phyloP scores from a whole-genome alignment of 768 basidiomycete genomes.

The Mycena albidolilacea region DNA sequence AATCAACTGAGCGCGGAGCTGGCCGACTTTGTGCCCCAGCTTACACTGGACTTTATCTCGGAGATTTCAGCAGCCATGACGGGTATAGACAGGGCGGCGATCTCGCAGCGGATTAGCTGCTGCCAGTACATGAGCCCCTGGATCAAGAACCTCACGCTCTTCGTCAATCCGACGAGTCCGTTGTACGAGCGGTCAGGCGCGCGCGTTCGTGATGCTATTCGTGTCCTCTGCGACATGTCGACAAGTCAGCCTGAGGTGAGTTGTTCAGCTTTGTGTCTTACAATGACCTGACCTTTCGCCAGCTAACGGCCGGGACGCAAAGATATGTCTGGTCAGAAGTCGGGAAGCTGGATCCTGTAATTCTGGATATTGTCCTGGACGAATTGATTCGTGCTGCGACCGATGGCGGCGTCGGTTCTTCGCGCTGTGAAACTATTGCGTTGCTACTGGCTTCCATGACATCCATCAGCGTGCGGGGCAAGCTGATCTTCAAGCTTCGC shows the following conservation, averaged over 20 bases:
- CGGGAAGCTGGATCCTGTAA: slow-evolving; percentile 73
- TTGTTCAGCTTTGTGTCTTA: background rate
- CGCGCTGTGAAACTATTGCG: slow-evolving; percentile 81
- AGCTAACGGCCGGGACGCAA: slow-evolving; percentile 80
- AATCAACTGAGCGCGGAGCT: slow-evolving; percentile 78
- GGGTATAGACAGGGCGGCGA: slow-evolving; percentile 57
- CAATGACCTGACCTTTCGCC: slow-evolving; percentile 9
- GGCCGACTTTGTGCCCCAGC: slow-evolving; percentile 80
- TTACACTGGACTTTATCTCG: slow-evolving; percentile 91
- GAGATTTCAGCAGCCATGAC: slow-evolving; percentile 82
- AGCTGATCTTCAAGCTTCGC: slow-evolving; percentile 83
- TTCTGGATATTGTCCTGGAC: slow-evolving; percentile 82
- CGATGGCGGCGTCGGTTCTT: slow-evolving; percentile 86
- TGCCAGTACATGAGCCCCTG: slow-evolving; percentile 90
- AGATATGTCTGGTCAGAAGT: slow-evolving; percentile 85
- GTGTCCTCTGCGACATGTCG: slow-evolving; percentile 84
- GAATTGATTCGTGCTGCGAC: slow-evolving; percentile 86
- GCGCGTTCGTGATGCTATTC: slow-evolving; percentile 84
- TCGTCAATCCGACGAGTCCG: slow-evolving; percentile 77
- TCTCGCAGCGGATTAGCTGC: slow-evolving; percentile 77
- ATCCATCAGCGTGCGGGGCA: slow-evolving; percentile 84
- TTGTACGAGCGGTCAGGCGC: slow-evolving; percentile 82
- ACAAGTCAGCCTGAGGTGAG: slow-evolving; percentile 79
- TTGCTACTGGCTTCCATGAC: slow-evolving; percentile 82
- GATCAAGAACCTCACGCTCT: slow-evolving; percentile 85